Conservation (phyloP, 768 basidiomycete genomes). For the Cystoderma amianthinum region DNA sequence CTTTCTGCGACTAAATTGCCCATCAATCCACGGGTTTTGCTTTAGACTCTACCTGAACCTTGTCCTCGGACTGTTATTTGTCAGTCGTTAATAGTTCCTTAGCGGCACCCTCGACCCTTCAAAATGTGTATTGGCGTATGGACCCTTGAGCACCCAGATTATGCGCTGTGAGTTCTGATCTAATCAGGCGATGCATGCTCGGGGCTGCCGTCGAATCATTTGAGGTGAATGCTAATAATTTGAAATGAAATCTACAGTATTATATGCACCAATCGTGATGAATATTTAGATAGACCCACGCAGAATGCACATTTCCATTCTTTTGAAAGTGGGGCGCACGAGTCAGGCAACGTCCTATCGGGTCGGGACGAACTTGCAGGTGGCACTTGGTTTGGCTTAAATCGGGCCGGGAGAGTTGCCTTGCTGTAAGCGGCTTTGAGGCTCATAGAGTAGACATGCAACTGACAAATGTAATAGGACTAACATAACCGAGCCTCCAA, state of each 20-base stretch:
- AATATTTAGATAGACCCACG: conserved; percentile 63
- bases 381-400: conserved; percentile 81
- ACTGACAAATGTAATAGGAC: conserved; percentile 44
- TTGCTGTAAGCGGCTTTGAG: conserved; percentile 48
- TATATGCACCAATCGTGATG: conserved; percentile 73
- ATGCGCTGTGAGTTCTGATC: conserved; percentile 59
- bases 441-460: conserved; percentile 8
- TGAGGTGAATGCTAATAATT: background rate
- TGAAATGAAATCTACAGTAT: conserved; percentile 36
- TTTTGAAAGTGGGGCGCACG: conserved; percentile 33
- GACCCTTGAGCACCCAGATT: conserved; percentile 69
- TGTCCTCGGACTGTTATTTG: conserved; percentile 14
- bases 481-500: conserved; percentile 71
- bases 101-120: conserved; percentile 9
- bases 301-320: conserved; percentile 60
- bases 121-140: conserved; percentile 77
- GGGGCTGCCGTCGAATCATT: background rate
- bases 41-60: conserved; percentile 6
- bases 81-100: conserved; percentile 7
- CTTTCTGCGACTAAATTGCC: conserved; percentile 12
- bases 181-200: conserved; percentile 7
- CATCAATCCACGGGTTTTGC: conserved; percentile 22
- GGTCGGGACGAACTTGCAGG: conserved; percentile 69
- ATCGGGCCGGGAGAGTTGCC: conserved; percentile 57
- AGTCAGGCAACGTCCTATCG: conserved; percentile 46